Conservation (phyloP, 202 grass and related monocot species). For the Miscanthus sacchariflorus region DNA sequence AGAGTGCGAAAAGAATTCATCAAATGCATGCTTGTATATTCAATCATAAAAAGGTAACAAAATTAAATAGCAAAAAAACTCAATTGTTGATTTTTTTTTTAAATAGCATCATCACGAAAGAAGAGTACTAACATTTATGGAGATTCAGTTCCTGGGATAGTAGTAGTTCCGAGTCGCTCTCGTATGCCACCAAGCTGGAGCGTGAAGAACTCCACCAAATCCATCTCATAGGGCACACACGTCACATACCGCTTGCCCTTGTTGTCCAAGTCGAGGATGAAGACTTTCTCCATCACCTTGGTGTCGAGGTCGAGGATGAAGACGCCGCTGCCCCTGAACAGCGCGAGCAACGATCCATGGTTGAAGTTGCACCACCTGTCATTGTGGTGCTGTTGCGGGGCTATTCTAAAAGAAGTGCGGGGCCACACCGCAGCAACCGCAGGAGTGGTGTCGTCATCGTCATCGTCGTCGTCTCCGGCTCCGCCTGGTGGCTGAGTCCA, state of each 20-base stretch:
- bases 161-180: neutral
- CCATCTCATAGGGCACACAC: constrained; percentile 21
- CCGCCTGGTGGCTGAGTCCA: neutral
- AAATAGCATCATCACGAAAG: too few species aligned
- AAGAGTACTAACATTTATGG: too few species aligned
- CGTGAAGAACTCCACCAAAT: constrained; percentile 8
- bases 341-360: neutral
- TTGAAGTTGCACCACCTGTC: neutral
- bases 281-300: neutral
- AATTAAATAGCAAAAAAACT: too few species aligned
- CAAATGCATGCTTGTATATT: too few species aligned
- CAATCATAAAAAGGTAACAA: too few species aligned
- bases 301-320: neutral
- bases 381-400: too few species aligned
- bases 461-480: neutral
- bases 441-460: neutral
- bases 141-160: too few species aligned
- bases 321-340: neutral
- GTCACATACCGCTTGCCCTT: neutral
- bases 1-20: too few species aligned
- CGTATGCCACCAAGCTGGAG: neutral
- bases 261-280: neutral
- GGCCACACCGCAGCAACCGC: neutral
- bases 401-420: neutral
- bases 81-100: too few species aligned